Evolutionary conservation across 768 basidiomycete genomes (phyloP), one percentile per base, ranked within the genome.

Genomic region (Tricholoma bakamatsutake): DNA sequence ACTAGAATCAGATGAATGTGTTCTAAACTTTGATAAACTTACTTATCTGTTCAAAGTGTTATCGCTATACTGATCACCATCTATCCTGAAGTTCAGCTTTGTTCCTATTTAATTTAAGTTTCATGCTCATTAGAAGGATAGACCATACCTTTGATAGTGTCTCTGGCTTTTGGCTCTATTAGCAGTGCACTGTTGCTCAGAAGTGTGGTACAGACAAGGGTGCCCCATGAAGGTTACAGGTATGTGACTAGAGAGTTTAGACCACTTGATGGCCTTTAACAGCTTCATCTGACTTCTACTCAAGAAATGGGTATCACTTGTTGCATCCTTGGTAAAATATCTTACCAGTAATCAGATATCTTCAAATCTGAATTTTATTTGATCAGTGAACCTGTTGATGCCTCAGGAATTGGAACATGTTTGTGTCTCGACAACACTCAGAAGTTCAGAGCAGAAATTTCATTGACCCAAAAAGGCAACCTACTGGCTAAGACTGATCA

Each of bases 101-200:
- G 37, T 39, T 34, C 33, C 51, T 52, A 30, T 17, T 27, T 9
- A 30, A 37, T 52, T 42, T 28, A 52, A 48, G 46, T 48, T 30
- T 17, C 46, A 15, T 17, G 46, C n/a, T 30, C n/a, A 17, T 48
- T 31, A 31, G 12, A 48, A 31, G 28, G 1, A 48, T 1, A 3
- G 9, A 48, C 46, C 35, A 45, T 61, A 64, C 64, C 55, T 60
- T 17, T 60, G 43, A 56, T 65, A 65, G 40, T 57, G 51, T 18
- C 59, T 48, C n/a, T 58, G 52, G 35, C 59, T 59, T 48, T 65
- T 63, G 31, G 56, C 59, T 5, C 57, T 55, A 43, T 62, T 63
- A 13, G 64, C 62, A 17, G 56, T 52, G 8, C 17, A 18, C 49
- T 50, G 54, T 49, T 63, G 59, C 28, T 57, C 58, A 8, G 51